Percentiles rank a stretch among this genome's conserved stretches.
These are phyloP conservation scores for Elongisporangium undulatum DNA, from an alignment of 352 stramenopile species.

Conservation along the genomic window DNA sequence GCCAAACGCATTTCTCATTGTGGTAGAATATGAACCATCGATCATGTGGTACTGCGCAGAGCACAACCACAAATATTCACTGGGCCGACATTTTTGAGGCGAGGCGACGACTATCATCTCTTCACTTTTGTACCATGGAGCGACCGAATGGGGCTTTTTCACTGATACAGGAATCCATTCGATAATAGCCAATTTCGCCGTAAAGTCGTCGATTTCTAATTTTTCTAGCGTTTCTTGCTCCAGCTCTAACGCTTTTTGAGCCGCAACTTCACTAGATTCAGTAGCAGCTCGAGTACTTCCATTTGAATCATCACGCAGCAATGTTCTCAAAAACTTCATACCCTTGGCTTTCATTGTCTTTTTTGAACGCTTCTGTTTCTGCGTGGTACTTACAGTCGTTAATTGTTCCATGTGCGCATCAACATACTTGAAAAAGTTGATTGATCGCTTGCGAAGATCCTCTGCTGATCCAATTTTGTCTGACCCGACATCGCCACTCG, in stretches of 20 bases:
- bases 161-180: constrained; percentile 53
- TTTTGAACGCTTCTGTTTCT: constrained; percentile 21
- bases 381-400: constrained; percentile 17
- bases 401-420: constrained; percentile 55
- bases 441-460: constrained; percentile 28
- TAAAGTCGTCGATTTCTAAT: constrained; percentile 60
- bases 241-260: constrained; percentile 3
- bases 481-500: neutral
- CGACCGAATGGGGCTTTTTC: constrained; percentile 21
- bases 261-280: constrained; percentile 5
- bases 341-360: constrained; percentile 46
- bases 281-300: constrained; percentile 2
- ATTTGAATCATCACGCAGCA: constrained; percentile 30
- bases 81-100: constrained; percentile 28
- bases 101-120: constrained; percentile 39
- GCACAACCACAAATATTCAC: constrained; percentile 49
- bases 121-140: constrained; percentile 35
- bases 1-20: constrained; percentile 36
- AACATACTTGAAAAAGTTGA: constrained; percentile 65
- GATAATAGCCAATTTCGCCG: constrained; percentile 47
- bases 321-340: constrained; percentile 45
- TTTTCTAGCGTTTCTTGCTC: constrained; percentile 30
- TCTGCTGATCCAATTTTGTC: constrained; percentile 9
- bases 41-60: constrained; percentile 67
- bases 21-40: constrained; percentile 16